These are phyloP conservation scores for Citrullus colocynthis DNA, from an alignment of 306 rosid genomes.

Conservation along the genomic window DNA sequence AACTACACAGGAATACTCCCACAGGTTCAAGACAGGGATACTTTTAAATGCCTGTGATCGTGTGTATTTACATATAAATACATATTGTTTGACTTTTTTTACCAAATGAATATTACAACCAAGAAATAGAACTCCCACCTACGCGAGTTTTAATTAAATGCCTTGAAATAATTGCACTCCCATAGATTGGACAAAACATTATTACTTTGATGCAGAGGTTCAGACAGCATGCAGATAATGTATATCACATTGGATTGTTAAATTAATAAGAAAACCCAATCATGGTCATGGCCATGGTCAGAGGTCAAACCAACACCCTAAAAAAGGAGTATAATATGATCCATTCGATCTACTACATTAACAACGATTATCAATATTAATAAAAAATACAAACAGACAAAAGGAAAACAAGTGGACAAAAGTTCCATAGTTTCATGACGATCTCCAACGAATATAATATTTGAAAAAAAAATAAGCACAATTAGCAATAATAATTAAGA, in stretches of 20 bases:
- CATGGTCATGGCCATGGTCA: neutral
- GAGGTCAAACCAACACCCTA: slow-evolving; percentile 1
- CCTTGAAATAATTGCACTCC: slow-evolving; percentile 1
- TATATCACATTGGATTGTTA: neutral
- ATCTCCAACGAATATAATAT: neutral
- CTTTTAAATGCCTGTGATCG: neutral
- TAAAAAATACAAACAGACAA: neutral
- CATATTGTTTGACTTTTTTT: neutral
- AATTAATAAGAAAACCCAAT: neutral
- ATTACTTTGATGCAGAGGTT: neutral
- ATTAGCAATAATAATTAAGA: neutral
- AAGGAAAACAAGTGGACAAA: neutral
- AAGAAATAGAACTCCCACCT: neutral
- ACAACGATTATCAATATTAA: neutral
- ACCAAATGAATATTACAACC: neutral
- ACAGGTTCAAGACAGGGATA: neutral
- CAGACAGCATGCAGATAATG: slow-evolving; percentile 7
- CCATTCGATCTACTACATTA: neutral
- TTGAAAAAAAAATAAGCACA: neutral
- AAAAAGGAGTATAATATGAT: neutral
- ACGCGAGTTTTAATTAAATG: neutral
- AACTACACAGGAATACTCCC: neutral
- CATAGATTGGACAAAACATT: neutral
- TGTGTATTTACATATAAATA: neutral
- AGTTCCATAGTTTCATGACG: neutral